Evolutionary conservation across 371 early-diverging fungal genomes (phyloP), one percentile per base, ranked within the genome.

Genomic region (Coemansia sp.): DNA sequence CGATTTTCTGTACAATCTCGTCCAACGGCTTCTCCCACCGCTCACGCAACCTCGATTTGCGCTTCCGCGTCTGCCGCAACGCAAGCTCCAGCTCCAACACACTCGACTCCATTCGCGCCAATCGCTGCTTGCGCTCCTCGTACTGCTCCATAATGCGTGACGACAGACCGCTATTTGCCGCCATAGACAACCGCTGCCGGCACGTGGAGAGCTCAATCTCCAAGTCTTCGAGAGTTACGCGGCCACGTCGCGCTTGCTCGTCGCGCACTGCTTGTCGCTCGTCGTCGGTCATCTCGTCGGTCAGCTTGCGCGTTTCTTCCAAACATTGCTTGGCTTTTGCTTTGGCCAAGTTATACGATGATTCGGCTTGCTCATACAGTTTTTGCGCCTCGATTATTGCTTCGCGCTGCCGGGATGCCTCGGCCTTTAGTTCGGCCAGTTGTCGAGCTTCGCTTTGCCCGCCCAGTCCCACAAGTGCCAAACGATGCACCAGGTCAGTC

Each of bases 1-100:
- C 88, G 58, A 96, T 92, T 26, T 71, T 58, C 0, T 28, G 63
- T 4, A 95, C 84, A 4, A 96, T 68, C 0, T 65, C 68, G 2
- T 65, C 67, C 48, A 97, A 78, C 29, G 84, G 82, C 8, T 85
- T 82, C 48, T 86, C 85, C 97, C 96, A 96, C 39, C 81, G 71
- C 2, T 69, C 77, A 74, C 86, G 80, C 17, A 82, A 32, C 1
- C 46, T 26, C 55, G 9, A 48, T 73, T 83, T 73, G 12, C 36
- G 29, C 19, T 46, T 54, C 28, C 62, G 58, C 36, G 72, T 26
- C 26, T 49, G 24, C 6, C 21, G 51, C 44, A 78, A 52, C 28
- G 61, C 52, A 2, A 28, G 15, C 29, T 65, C 59, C 41, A 61
- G 28, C 29, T 65, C 55, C 39, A 69, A 39, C 55, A 62, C 53